Conservation (phyloP, 768 basidiomycete species). For the Naganishia kalamii region DNA sequence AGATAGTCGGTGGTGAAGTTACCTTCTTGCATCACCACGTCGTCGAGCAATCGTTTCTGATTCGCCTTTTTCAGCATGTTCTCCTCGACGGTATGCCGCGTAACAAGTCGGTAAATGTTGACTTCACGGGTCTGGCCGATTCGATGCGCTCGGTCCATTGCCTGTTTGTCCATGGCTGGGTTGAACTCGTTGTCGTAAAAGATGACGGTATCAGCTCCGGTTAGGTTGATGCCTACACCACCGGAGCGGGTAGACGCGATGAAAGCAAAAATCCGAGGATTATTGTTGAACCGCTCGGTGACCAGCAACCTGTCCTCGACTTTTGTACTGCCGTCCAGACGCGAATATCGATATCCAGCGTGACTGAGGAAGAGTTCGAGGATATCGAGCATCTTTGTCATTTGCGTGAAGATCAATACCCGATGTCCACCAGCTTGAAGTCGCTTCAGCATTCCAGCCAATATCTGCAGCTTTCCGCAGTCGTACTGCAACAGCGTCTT, state of each 20-base stretch:
- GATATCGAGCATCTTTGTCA: constrained; percentile 90
- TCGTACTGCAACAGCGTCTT: constrained; percentile 85
- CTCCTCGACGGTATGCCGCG: constrained; percentile 79
- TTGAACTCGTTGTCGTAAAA: constrained; percentile 51
- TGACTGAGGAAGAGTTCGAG: constrained; percentile 87
- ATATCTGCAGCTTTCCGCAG: constrained; percentile 86
- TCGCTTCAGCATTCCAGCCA: constrained; percentile 70
- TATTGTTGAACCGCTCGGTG: constrained; percentile 51
- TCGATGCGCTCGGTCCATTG: constrained; percentile 49
- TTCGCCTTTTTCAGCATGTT: constrained; percentile 96
- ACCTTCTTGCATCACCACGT: constrained; percentile 84
- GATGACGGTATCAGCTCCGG: constrained; percentile 51
- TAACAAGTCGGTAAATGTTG: constrained; percentile 87
- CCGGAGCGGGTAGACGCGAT: constrained; percentile 50
- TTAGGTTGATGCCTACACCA: constrained; percentile 78
- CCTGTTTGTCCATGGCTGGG: constrained; percentile 50
- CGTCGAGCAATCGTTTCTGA: constrained; percentile 86
- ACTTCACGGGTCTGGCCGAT: constrained; percentile 53
- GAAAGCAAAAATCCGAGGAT: constrained; percentile 48
- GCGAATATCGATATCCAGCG: constrained; percentile 85
- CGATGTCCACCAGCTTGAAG: constrained; percentile 84
- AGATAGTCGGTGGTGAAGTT: constrained; percentile 60
- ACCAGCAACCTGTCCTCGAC: constrained; percentile 70
- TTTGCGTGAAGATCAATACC: constrained; percentile 90
- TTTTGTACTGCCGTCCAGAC: constrained; percentile 91